Percentiles rank a stretch among this genome's conserved stretches.
Conservation (phyloP, 2,329 filamentous ascomycete genomes). For the Microcyclosporella mali region DNA sequence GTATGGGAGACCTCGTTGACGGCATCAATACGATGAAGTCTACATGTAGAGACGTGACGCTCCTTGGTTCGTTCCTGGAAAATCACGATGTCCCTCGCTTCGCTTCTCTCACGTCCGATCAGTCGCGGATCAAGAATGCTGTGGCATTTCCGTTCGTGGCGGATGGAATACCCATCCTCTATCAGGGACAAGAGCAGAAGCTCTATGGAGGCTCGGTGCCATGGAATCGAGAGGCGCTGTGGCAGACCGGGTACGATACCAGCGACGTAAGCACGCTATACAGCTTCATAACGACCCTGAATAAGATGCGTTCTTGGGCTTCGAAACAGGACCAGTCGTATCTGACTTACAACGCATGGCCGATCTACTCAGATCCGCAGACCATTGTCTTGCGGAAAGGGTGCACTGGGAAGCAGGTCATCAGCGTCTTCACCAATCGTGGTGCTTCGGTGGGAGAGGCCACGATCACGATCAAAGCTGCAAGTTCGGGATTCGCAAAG, state of each 20-base stretch:
- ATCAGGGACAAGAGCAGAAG: constrained; percentile 58
- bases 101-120: constrained; percentile 43
- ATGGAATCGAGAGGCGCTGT: constrained; percentile 32
- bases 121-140: constrained; percentile 52
- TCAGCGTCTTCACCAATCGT: constrained; percentile 27
- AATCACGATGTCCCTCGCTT: constrained; percentile 32
- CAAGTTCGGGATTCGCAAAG: constrained; percentile 17
- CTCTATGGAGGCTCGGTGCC: constrained; percentile 33
- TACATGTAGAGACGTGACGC: constrained; percentile 29
- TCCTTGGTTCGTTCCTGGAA: constrained; percentile 32
- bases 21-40: constrained; percentile 18
- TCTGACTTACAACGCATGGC: constrained; percentile 32
- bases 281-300: constrained; percentile 38
- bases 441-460: constrained; percentile 18
- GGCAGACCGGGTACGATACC: constrained; percentile 33
- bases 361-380: constrained; percentile 33
- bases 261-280: constrained; percentile 28
- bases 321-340: constrained; percentile 34
- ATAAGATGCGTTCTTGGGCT: constrained; percentile 43
- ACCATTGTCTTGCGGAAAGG: constrained; percentile 43
- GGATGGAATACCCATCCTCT: constrained; percentile 56
- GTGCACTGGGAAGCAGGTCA: constrained; percentile 28
- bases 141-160: constrained; percentile 53
- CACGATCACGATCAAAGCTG: constrained; percentile 22
- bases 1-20: constrained; percentile 31